Evolutionary conservation across 2,329 filamentous ascomycete species (phyloP), one percentile per base, ranked within the genome.

Genomic region (Colletotrichum sp.): DNA sequence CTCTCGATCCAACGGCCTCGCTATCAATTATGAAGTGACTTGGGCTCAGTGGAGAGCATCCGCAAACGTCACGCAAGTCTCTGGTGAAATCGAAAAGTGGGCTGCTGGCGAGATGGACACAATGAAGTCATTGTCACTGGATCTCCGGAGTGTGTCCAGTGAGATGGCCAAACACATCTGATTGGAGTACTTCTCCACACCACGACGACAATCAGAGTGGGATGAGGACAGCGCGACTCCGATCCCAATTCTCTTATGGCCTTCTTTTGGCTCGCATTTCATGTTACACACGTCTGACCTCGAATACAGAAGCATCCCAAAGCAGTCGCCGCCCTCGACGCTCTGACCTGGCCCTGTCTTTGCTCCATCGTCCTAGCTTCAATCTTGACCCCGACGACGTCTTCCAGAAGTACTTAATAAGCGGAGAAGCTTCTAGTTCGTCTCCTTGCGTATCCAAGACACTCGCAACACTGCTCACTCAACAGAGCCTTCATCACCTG

Each of bases 351-450:
- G 9, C 9, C 27, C 7, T 9, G 55, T 28, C 55, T 58, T 28
- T 28, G 55, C 55, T 28, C 25, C 55, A 58, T 28, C 55, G 55
- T 58, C 55, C 22, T 28, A 58, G 22, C 58, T 32, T 22, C 34
- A 22, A 43, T 25, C 18, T 27, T 39, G 10, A 22, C 66, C 28
- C 34, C 32, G 9, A 36, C 55, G n/a, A 18, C 66, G 39, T 15
- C 58, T 48, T 30, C 48, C 27, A 43, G 34, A 28, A 65, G 58
- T 61, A 71, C 68, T 69, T 73, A 30, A 64, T 64, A 75, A 73
- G 74, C 70, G 58, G 64, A 60, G 74, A 69, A 75, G 36, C 73
- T 75, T 73, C 69, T 64, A 68, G 68, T 60, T 39, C 61, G 30
- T 61, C 71, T 39, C 48, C 22, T 39, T 36, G 39, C 25, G 18